phyloP scores from a whole-genome alignment of 1,284 basidiomycete genomes.

The Lignosus rhinocerotis region DNA sequence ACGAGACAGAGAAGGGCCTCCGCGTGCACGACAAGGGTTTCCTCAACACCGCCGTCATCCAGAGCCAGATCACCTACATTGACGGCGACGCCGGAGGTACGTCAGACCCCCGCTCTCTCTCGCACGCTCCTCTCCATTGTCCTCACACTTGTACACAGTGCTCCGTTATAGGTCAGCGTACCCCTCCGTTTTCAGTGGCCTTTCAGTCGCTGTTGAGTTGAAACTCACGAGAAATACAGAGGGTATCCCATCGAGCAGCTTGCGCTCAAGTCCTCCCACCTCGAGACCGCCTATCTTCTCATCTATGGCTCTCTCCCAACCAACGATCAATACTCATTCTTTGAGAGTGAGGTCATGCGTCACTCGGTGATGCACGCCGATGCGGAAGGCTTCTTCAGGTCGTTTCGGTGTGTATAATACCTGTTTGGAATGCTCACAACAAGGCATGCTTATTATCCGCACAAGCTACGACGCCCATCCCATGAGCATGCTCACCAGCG shows the following conservation, averaged over 20 bases:
- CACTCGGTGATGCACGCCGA: conserved; percentile 80
- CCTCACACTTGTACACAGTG: conserved; percentile 39
- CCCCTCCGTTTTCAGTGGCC: too few relatives aligned
- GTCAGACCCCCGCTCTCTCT: conserved; percentile 16
- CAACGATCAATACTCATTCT: conserved; percentile 58
- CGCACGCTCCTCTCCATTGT: background rate
- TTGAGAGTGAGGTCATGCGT: conserved; percentile 75
- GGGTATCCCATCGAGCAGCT: conserved; percentile 94
- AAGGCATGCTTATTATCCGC: background rate
- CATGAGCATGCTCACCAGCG: conserved; percentile 85
- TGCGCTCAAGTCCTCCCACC: conserved; percentile 73
- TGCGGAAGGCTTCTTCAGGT: conserved; percentile 76
- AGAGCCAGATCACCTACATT: conserved; percentile 83
- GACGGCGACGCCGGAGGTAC: conserved; percentile 80
- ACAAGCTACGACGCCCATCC: conserved; percentile 83
- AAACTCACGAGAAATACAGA: conserved; percentile 38
- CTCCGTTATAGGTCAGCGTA: conserved; percentile 64
- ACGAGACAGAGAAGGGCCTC: conserved; percentile 80
- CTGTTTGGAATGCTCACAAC: background rate
- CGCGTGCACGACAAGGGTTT: conserved; percentile 80
- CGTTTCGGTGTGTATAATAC: conserved; percentile 73
- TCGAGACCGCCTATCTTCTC: conserved; percentile 84
- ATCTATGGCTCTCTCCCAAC: conserved; percentile 84
- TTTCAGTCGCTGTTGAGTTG: too few relatives aligned
- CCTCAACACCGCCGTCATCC: conserved; percentile 84